Base-by-base conservation (phyloP, 208 protist genomes). In the Entamoeba histolytica region DNA sequence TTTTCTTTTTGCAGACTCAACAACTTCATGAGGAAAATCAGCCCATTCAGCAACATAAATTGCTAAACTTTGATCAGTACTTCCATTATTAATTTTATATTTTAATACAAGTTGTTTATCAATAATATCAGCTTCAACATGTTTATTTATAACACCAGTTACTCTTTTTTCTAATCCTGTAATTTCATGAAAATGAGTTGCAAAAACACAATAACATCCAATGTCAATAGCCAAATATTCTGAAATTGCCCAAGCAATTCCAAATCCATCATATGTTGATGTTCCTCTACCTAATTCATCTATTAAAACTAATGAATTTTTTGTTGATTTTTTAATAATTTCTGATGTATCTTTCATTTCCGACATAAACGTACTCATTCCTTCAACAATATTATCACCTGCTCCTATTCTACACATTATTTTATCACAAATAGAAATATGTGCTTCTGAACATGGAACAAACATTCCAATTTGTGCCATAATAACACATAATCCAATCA, bases 241-340 rank as follows among this genome's bases (percentile, higher is more conserved):
- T n/a, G 98, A 94, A n/a, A 98, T 97, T 1, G 97, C 96, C 12
- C 95, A 95, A 3, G 98, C 97, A 61, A 99, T 97, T 4, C 97
- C 96, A 14, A 98, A 95, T 12, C 98, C 98, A 94, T 99, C 98
- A 55, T 96, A 96, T 87, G 97, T 98, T 87, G 96, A 96, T 50
- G 98, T 99, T 44, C 98, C 98, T 49, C 98, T 94, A 7, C 98
- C 98, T 0, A 99, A 94, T 93, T 99, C 98, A 95, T 99, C 98
- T 94, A 99, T 97, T 87, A 99, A 95, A 12, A 99, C 97, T 12
- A 99, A 95, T 7, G 97, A 97, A 12, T 91, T 93, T 4, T 93
- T 49, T 0, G 98, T 97, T 5, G 94, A 92, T 10, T 95, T 94
- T 7, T 96, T 91, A 12, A 99, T 92, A 93, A 99, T 98, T 8